phyloP scores from a whole-genome alignment of 2,329 filamentous ascomycete species.

The Microdochium paspali region DNA sequence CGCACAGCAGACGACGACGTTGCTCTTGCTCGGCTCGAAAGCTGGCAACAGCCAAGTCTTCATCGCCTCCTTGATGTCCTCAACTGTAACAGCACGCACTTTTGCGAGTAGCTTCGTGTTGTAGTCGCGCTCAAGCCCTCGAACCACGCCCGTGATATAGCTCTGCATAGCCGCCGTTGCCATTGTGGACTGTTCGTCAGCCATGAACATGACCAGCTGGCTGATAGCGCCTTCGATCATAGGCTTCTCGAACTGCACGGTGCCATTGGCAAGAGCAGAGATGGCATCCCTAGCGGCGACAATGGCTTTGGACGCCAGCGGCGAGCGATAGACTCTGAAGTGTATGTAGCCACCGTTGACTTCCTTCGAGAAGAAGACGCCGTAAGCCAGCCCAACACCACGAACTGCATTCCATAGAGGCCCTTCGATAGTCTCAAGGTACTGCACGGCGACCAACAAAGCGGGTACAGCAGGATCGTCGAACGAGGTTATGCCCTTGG shows the following conservation, averaged over 20 bases:
- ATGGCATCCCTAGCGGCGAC: slow-evolving; percentile 67
- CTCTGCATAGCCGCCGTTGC: slow-evolving; percentile 71
- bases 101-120: slow-evolving; percentile 66
- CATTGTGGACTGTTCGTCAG: slow-evolving; percentile 83
- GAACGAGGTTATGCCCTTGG: slow-evolving; percentile 65
- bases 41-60: slow-evolving; percentile 66
- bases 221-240: slow-evolving; percentile 86
- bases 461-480: slow-evolving; percentile 71
- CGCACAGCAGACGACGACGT: slow-evolving; percentile 82
- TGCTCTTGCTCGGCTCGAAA: slow-evolving; percentile 71
- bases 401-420: slow-evolving; percentile 91
- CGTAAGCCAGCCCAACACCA: slow-evolving; percentile 88
- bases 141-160: slow-evolving; percentile 74
- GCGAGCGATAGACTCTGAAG: slow-evolving; percentile 83
- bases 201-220: slow-evolving; percentile 76
- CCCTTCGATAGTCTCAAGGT: slow-evolving; percentile 87
- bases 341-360: slow-evolving; percentile 71
- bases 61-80: slow-evolving; percentile 70
- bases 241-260: slow-evolving; percentile 63
- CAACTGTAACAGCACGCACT: slow-evolving; percentile 65
- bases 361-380: slow-evolving; percentile 68
- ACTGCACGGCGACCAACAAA: slow-evolving; percentile 79
- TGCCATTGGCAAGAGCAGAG: slow-evolving; percentile 62
- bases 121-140: slow-evolving; percentile 67
- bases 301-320: slow-evolving; percentile 82